phyloP scores from a whole-genome alignment of 2,329 filamentous ascomycete species.

The Whalleya microplaca region DNA sequence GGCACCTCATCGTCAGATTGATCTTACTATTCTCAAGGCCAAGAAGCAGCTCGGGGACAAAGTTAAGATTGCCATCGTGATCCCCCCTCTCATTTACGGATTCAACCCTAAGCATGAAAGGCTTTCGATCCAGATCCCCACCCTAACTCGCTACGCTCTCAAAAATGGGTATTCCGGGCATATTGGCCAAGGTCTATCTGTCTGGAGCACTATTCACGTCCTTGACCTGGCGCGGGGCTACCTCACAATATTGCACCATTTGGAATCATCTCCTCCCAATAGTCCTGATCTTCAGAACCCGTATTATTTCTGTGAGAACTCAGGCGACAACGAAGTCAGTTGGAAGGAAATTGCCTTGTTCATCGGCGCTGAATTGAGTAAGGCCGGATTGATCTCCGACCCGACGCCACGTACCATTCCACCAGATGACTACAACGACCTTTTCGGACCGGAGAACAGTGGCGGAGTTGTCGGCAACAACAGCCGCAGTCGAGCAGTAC shows the following conservation, averaged over 20 bases:
- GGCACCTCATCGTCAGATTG: conserved; percentile 49
- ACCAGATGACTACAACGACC: conserved; percentile 42
- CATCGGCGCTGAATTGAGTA: conserved; percentile 43
- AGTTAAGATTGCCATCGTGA: conserved; percentile 51
- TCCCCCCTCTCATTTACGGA: conserved; percentile 53
- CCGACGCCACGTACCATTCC: conserved; percentile 41
- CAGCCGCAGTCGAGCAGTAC: conserved; percentile 46
- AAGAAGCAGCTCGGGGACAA: conserved; percentile 41
- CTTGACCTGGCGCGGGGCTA: conserved; percentile 51
- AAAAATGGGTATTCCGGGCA: conserved; percentile 51
- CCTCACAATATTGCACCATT: conserved; percentile 47
- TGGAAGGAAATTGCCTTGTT: conserved; percentile 45
- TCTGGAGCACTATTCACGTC: conserved; percentile 51
- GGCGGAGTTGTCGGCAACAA: conserved; percentile 45
- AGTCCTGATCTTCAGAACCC: conserved; percentile 43
- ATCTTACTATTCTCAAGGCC: conserved; percentile 46
- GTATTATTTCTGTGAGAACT: conserved; percentile 53
- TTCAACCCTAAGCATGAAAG: conserved; percentile 42
- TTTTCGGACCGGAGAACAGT: conserved; percentile 43
- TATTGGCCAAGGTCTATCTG: conserved; percentile 46
- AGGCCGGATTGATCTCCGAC: conserved; percentile 42
- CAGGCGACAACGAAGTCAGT: conserved; percentile 44
- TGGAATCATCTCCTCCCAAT: conserved; percentile 40
- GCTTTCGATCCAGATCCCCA: conserved; percentile 52
- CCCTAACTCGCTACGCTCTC: conserved; percentile 49